Evolutionary conservation across 176 grass and related monocot species (phyloP), one percentile per base, ranked within the genome.

Genomic region (Olyra latifolia): DNA sequence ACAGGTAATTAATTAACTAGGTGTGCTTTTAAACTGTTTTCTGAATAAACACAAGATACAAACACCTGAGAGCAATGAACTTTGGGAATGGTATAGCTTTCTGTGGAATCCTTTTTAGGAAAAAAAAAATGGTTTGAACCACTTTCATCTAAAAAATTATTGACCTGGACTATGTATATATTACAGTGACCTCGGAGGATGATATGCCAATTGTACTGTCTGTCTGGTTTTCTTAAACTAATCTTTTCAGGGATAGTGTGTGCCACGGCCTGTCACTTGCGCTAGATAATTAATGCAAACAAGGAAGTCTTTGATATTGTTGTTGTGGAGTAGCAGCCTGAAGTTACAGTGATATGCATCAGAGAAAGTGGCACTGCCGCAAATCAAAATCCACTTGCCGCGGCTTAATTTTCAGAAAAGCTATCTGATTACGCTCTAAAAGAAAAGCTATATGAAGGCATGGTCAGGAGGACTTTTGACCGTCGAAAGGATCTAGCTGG

Each of bases 391-490:
- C 70, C 39, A 81, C 55, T 48, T 48, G 20, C 45, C 11, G 38
- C 14, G n/a, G 19, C 27, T 39, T 53, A 68, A 67, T 69, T 57
- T 81, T 56, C 35, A 68, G 66, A 55, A 71, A 87, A 44, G 66
- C 22, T 25, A 12, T 58, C 55, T 35, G 32, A 35, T 3, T 35
- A 35, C 32, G 32, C 32, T 35, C 32, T 2, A 35, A 35, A 35
- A 35, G 5, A 11, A 72, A 73, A 78, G 80, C 59, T 57, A 64
- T 83, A n/a, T 89, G 76, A 89, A 89, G 20, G 87, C 87, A 85
- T 81, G 87, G 7, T 69, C 70, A 56, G 63, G 17, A 13, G 35
- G 19, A 39, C 35, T 47, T 80, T 84, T 80, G 71, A 72, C 66
- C 59, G 55, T 29, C 15, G 60, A 80, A 79, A 52, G 42, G 46